Conservation (phyloP, 2,329 filamentous ascomycete genomes). For the Aspergillus tanneri region DNA sequence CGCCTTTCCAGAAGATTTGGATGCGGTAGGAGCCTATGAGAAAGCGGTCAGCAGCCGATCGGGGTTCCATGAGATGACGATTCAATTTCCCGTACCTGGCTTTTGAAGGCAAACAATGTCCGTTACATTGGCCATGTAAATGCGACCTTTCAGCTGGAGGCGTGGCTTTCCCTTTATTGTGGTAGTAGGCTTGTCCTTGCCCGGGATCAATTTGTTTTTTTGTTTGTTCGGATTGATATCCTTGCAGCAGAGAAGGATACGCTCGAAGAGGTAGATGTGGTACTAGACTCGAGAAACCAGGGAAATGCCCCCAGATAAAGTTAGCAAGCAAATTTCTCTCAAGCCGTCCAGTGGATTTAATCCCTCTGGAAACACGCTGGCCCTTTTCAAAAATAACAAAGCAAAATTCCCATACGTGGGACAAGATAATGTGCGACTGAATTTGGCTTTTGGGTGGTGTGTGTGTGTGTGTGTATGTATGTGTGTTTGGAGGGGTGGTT, state of each 20-base stretch:
- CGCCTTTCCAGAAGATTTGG: slow-evolving; percentile 98
- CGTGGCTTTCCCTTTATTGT: slow-evolving; percentile 72
- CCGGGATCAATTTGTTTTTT: slow-evolving; percentile 61
- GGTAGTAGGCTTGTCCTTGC: slow-evolving; percentile 68
- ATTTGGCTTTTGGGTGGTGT: too few relatives aligned
- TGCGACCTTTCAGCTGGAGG: slow-evolving; percentile 90
- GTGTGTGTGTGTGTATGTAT: too few relatives aligned
- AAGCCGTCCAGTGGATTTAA: too few relatives aligned
- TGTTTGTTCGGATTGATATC: slow-evolving; percentile 83
- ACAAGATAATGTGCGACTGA: too few relatives aligned
- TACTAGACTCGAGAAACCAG: slow-evolving; percentile 59
- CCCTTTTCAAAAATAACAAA: too few relatives aligned
- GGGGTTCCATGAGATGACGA: slow-evolving; percentile 1
- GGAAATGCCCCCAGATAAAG: slow-evolving; percentile 4
- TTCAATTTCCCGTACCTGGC: slow-evolving; percentile 67
- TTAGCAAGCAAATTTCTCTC: slow-evolving; percentile 18
- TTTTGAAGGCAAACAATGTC: slow-evolving; percentile 86
- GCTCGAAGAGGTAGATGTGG: slow-evolving; percentile 95
- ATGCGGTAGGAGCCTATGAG: slow-evolving; percentile 80
- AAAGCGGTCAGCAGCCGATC: neutral
- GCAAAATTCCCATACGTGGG: too few relatives aligned
- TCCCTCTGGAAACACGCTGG: too few relatives aligned
- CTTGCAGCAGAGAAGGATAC: slow-evolving; percentile 94
- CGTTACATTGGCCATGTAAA: slow-evolving; percentile 99
- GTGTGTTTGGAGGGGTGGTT: too few relatives aligned